phyloP scores from a whole-genome alignment of 2,329 filamentous ascomycete species.

The Nannizziopsis barbatae region DNA sequence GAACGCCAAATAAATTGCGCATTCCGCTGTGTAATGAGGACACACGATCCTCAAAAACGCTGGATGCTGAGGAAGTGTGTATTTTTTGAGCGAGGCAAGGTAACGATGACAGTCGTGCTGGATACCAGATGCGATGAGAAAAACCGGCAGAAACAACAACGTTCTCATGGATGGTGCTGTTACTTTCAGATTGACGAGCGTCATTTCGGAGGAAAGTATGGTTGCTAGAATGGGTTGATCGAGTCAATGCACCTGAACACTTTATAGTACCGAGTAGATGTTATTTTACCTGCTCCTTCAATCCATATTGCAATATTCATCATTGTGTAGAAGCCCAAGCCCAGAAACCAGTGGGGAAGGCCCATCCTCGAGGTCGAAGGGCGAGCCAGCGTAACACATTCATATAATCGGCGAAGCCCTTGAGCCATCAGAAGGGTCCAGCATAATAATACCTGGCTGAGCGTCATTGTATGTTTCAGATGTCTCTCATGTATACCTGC shows the following conservation, averaged over 20 bases:
- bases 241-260: slow-evolving; percentile 4
- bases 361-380: slow-evolving; percentile 70
- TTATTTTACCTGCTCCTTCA: slow-evolving; percentile 57
- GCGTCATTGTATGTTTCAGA: slow-evolving; percentile 41
- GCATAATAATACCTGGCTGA: slow-evolving; percentile 52
- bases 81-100: slow-evolving; percentile 62
- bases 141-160: slow-evolving; percentile 49
- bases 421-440: slow-evolving; percentile 69
- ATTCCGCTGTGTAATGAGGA: slow-evolving; percentile 87
- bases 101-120: slow-evolving; percentile 66
- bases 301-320: slow-evolving; percentile 73
- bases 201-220: slow-evolving; percentile 10
- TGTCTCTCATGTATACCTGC: slow-evolving; percentile 30
- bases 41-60: slow-evolving; percentile 64
- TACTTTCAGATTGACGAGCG: slow-evolving; percentile 26
- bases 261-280: not conserved
- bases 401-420: slow-evolving; percentile 61
- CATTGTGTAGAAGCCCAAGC: slow-evolving; percentile 62
- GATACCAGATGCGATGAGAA: slow-evolving; percentile 56
- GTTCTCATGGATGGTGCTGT: slow-evolving; percentile 41
- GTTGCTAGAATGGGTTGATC: slow-evolving; percentile 4
- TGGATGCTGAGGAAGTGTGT: slow-evolving; percentile 64
- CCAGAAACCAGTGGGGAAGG: slow-evolving; percentile 70
- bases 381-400: slow-evolving; percentile 55
- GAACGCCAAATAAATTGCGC: slow-evolving; percentile 69